Conservation (phyloP, 345 rosid genomes). For the Melaleuca alternifolia region DNA sequence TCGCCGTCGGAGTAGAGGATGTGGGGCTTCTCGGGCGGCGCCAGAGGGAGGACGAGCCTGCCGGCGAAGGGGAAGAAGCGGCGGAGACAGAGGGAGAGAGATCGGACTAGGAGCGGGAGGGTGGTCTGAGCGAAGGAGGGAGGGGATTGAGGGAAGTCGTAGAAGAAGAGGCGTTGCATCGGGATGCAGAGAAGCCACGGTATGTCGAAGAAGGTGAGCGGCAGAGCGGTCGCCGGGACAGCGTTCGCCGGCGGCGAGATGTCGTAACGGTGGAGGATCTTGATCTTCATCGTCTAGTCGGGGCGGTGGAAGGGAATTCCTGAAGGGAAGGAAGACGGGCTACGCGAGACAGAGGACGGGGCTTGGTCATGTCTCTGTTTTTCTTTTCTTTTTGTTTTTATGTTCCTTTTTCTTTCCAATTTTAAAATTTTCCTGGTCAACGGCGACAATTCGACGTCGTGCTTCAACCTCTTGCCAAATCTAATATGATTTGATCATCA, state of each 20-base stretch:
- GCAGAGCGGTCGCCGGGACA: conserved; percentile 16
- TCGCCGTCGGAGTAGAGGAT: conserved; percentile 2
- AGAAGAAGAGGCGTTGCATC: conserved; percentile 24
- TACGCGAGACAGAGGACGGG: not conserved
- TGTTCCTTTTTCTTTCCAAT: not conserved
- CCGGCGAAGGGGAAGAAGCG: conserved; percentile 34
- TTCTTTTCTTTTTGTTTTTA: too few species aligned
- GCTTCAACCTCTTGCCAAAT: not conserved
- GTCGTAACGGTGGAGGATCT: conserved; percentile 9
- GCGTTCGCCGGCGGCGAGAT: conserved; percentile 21
- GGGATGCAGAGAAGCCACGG: conserved; percentile 15
- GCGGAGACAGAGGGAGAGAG: conserved; percentile 34
- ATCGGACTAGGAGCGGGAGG: conserved; percentile 32
- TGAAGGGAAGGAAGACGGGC: not conserved
- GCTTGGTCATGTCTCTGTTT: not conserved
- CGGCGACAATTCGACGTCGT: not conserved
- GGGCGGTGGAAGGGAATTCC: not conserved
- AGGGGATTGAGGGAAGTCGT: conserved; percentile 14
- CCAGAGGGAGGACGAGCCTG: conserved; percentile 7
- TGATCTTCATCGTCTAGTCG: not conserved
- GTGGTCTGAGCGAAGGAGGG: conserved; percentile 8
- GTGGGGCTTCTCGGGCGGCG: conserved; percentile 11
- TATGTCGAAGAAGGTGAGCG: conserved; percentile 29
- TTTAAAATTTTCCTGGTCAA: not conserved
- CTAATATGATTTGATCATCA: not conserved